These are phyloP conservation scores for Raddia distichophylla DNA, from an alignment of 176 grass and related monocot species.

Conservation along the genomic window DNA sequence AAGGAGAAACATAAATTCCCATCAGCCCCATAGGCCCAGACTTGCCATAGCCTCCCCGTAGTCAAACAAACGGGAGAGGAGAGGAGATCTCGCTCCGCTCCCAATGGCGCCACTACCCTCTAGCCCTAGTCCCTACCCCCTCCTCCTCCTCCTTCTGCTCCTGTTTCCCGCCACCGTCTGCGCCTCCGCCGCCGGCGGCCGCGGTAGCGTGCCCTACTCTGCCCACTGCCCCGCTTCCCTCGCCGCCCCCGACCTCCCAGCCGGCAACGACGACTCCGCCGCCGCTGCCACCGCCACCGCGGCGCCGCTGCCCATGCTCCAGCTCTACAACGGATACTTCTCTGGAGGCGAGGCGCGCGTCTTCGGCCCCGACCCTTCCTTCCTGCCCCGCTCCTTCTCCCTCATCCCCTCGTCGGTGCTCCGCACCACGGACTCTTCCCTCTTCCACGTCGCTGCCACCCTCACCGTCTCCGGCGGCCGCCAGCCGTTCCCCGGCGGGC, in stretches of 20 bases:
- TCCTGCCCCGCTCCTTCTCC: conserved; percentile 48
- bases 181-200: background rate
- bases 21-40: too few species aligned
- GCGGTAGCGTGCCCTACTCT: conserved; percentile 45
- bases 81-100: conserved; percentile 33
- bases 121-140: background rate
- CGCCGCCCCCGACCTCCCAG: conserved; percentile 38
- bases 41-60: conserved; percentile 2
- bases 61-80: conserved; percentile 27
- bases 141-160: conserved; percentile 27
- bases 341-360: conserved; percentile 44
- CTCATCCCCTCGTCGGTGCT: conserved; percentile 50
- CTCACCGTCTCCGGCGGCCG: conserved; percentile 51
- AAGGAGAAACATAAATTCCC: too few species aligned
- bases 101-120: conserved; percentile 41
- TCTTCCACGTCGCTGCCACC: conserved; percentile 64
- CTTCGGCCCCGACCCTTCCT: conserved; percentile 44
- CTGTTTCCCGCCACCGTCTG: conserved; percentile 31
- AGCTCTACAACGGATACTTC: conserved; percentile 70
- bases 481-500: background rate
- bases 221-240: conserved; percentile 47
- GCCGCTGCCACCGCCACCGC: background rate
- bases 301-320: conserved; percentile 16
- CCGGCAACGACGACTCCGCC: background rate
- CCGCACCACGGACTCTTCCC: conserved; percentile 44